Base-by-base conservation (phyloP, 306 rosid species). In the Cucumis cinereus region DNA sequence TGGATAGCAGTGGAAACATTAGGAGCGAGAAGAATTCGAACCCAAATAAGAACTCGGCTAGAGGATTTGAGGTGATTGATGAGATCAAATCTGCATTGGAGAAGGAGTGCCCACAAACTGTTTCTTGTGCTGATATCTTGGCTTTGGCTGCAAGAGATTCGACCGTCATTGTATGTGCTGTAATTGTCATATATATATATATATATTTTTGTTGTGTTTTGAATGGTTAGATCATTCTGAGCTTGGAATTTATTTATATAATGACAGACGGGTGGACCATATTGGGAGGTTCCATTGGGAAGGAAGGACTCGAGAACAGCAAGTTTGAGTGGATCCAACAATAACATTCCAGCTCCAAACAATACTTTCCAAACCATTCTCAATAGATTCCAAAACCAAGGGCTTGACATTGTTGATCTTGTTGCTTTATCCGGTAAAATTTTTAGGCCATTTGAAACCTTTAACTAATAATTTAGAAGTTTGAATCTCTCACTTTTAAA, bases 291-390 rank as follows among this genome's bases (percentile, higher is more conserved):
- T 28, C 95, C 93, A 77, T 78, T 92, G 45, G 99, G 97, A 17
- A 90, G 97, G 82, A 90, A 92, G 73, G 99, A 94, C 62, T 89
- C 99, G 1, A 75, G 75, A 76, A 84, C 74, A 35, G 95, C 96
- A 40, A 94, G 99, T 79, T 52, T 94, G 67, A 92, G 93, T 75
- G 96, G 97, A 81, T 94, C 99, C 19, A 94, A 94, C 88, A 82
- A 84, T 81, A 77, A 92, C 79, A 92, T 94, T 79, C 96, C 96
- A 38, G 99, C 97, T 19, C 99, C 99, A 79, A 94, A 92, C 86
- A 94, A 88, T 88, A 94, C 97, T 55, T 92, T 94, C 81, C 89
- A 85, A 71, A 92, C 97, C 76, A 81, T 94, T 58, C 85, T 92
- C 85, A 87, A 96, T 24, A 94, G 90, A 79, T 94, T 94, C 85